Evolutionary conservation across 208 protist genomes (phyloP).

Genomic region (Crithidia acanthocephali): DNA sequence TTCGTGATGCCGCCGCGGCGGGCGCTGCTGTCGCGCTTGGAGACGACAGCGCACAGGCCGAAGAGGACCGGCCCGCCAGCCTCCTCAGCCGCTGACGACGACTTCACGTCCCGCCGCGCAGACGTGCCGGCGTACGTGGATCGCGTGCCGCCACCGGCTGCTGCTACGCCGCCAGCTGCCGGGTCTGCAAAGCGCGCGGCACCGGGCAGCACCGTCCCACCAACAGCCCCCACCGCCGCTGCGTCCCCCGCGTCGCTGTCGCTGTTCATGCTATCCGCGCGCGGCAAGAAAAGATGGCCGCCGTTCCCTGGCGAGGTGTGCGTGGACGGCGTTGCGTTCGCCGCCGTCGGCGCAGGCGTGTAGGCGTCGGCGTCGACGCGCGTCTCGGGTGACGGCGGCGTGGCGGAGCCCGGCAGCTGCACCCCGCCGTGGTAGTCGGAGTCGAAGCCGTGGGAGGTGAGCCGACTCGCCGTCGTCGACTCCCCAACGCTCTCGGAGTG

Average conservation of each 20-base stretch:
- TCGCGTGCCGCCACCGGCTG: neutral
- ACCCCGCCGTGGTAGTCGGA: neutral
- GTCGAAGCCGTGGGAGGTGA: neutral
- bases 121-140: neutral
- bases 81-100: neutral
- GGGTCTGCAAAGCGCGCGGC: slow-evolving; percentile 1
- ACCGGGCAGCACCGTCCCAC: too few species aligned
- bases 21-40: slow-evolving; percentile 58
- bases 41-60: slow-evolving; percentile 76
- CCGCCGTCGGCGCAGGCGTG: neutral
- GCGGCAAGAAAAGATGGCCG: slow-evolving; percentile 24
- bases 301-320: slow-evolving; percentile 10
- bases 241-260: slow-evolving; percentile 6
- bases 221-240: neutral
- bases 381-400: neutral
- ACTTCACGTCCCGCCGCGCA: neutral
- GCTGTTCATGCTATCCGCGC: slow-evolving; percentile 14
- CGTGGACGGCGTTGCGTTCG: neutral
- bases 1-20: slow-evolving; percentile 84
- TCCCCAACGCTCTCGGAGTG: slow-evolving; percentile 9
- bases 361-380: slow-evolving; percentile 5
- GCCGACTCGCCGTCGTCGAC: neutral
- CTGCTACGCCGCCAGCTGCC: neutral
- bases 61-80: slow-evolving; percentile 41
- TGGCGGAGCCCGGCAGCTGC: slow-evolving; percentile 6